Evolutionary conservation across 768 basidiomycete genomes (phyloP).

Genomic region (Leucosporidium creatinivorum): DNA sequence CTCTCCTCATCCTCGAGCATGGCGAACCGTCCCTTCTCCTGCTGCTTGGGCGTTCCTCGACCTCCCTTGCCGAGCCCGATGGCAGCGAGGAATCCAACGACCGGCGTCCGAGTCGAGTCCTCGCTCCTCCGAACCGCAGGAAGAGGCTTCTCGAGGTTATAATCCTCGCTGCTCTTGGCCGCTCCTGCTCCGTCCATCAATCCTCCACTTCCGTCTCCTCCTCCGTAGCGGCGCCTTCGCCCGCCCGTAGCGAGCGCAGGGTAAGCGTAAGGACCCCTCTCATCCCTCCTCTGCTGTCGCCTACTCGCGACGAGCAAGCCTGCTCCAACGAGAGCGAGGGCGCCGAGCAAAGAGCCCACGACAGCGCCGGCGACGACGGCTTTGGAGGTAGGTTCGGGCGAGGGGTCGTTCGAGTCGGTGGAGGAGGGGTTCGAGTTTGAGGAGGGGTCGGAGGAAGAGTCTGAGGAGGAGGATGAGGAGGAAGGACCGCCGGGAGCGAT

Average conservation of each 20-base stretch:
- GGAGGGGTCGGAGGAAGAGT: not conserved
- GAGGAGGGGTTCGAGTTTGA: not conserved
- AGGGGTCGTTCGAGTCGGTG: not conserved
- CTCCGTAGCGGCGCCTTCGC: not conserved
- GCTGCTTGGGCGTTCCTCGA: not conserved
- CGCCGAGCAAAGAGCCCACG: conserved; percentile 19
- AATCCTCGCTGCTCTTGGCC: conserved; percentile 11
- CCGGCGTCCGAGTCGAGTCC: not conserved
- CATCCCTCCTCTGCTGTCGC: not conserved
- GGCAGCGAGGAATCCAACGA: not conserved
- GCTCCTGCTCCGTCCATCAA: conserved; percentile 13
- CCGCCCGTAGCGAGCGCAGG: not conserved
- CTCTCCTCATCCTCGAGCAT: conserved; percentile 25
- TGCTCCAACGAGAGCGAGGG: conserved; percentile 8
- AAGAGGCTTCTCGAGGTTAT: not conserved
- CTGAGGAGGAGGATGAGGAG: not conserved
- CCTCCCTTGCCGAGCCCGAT: not conserved
- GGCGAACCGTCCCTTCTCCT: conserved; percentile 15
- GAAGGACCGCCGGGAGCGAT: not conserved
- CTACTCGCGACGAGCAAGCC: conserved; percentile 8
- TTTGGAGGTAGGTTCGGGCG: not conserved
- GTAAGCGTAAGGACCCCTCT: not conserved
- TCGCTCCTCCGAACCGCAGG: not conserved
- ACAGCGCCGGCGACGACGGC: conserved; percentile 18
- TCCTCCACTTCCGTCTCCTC: not conserved